These are phyloP conservation scores for Parastagonospora avenae DNA, from an alignment of 2,329 filamentous ascomycete species.

Conservation along the genomic window DNA sequence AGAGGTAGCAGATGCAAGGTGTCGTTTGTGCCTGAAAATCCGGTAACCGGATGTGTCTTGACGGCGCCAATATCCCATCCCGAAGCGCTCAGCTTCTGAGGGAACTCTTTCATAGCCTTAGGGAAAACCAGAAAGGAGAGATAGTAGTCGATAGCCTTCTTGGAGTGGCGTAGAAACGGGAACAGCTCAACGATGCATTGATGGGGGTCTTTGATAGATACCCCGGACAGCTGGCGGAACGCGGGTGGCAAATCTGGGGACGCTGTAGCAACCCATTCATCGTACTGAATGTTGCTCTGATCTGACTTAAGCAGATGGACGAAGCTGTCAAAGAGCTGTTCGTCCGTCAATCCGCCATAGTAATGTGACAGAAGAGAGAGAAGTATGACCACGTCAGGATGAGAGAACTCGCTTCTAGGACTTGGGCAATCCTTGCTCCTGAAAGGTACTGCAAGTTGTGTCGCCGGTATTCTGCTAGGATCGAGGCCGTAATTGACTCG, in stretches of 20 bases:
- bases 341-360: slow-evolving; percentile 61
- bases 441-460: slow-evolving; percentile 62
- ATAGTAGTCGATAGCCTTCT: slow-evolving; percentile 67
- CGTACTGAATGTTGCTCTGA: slow-evolving; percentile 59
- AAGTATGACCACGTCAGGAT: slow-evolving; percentile 69
- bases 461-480: slow-evolving; percentile 57
- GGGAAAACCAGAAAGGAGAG: slow-evolving; percentile 64
- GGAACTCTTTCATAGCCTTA: slow-evolving; percentile 66
- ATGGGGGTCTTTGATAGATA: slow-evolving; percentile 52
- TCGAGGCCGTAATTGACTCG: slow-evolving; percentile 68
- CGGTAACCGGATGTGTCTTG: slow-evolving; percentile 60
- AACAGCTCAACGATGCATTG: slow-evolving; percentile 60
- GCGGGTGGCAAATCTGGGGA: slow-evolving; percentile 27
- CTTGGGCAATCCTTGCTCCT: slow-evolving; percentile 68
- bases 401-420: slow-evolving; percentile 68
- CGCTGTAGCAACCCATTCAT: slow-evolving; percentile 51
- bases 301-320: slow-evolving; percentile 57
- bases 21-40: slow-evolving; percentile 75
- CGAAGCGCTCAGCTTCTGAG: slow-evolving; percentile 65
- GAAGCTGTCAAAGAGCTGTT: slow-evolving; percentile 58
- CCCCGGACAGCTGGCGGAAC: slow-evolving; percentile 48
- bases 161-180: slow-evolving; percentile 58
- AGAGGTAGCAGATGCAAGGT: slow-evolving; percentile 63
- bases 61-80: slow-evolving; percentile 67
- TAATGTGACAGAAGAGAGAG: slow-evolving; percentile 73